Evolutionary conservation across 2,329 filamentous ascomycete genomes (phyloP).

Genomic region (Bipolaris gigantea): DNA sequence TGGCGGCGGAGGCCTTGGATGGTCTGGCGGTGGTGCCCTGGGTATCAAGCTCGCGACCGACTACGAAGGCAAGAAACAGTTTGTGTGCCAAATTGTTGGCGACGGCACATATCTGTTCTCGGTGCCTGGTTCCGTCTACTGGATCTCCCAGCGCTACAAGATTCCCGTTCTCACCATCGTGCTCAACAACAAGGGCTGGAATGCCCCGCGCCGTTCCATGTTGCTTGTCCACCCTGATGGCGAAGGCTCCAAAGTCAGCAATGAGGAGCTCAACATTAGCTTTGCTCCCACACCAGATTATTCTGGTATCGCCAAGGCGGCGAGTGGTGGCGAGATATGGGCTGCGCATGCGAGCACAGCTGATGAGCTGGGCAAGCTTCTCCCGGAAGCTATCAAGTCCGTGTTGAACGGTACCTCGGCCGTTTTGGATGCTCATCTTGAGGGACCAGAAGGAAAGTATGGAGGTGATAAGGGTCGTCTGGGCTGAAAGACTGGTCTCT

Average conservation of each 20-base stretch:
- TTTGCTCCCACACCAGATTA: constrained; percentile 69
- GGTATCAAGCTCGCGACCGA: constrained; percentile 75
- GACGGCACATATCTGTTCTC: constrained; percentile 70
- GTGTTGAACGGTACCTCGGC: constrained; percentile 62
- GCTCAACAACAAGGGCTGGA: constrained; percentile 72
- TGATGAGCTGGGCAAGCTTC: constrained; percentile 56
- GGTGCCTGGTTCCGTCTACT: constrained; percentile 67
- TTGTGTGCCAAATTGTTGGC: constrained; percentile 59
- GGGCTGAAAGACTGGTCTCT: not conserved
- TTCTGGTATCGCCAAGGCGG: constrained; percentile 67
- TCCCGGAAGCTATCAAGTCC: constrained; percentile 61
- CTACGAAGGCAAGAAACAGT: constrained; percentile 46
- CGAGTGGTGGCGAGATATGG: constrained; percentile 64
- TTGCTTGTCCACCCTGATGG: constrained; percentile 68
- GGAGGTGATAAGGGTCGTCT: constrained; percentile 34
- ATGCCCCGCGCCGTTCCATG: constrained; percentile 64
- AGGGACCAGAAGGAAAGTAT: constrained; percentile 60
- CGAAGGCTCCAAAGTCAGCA: constrained; percentile 61
- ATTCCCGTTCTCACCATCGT: constrained; percentile 69
- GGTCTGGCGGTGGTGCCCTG: constrained; percentile 74
- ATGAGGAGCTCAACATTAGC: constrained; percentile 67
- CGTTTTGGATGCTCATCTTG: constrained; percentile 63
- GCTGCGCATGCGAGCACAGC: constrained; percentile 61
- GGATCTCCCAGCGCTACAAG: constrained; percentile 67
- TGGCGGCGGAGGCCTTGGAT: constrained; percentile 77